These are phyloP conservation scores for Westerdykella sp. DNA, from an alignment of 2,329 filamentous ascomycete species.

Conservation along the genomic window DNA sequence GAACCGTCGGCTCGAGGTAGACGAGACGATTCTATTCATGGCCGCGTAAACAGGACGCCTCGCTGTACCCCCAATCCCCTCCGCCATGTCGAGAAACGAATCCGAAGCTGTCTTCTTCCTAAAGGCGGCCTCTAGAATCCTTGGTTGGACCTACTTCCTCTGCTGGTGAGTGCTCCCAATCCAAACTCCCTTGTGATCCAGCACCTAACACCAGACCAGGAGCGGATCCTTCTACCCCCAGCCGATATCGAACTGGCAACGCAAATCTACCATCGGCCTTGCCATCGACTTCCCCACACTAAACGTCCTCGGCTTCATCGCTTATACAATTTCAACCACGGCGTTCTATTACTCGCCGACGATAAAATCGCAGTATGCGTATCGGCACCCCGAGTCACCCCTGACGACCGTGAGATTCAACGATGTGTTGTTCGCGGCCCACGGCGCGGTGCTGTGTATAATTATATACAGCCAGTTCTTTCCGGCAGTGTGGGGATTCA, in stretches of 20 bases:
- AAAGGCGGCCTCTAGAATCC: constrained; percentile 27
- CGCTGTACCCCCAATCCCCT: no score
- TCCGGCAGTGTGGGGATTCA: constrained; percentile 68
- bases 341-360: constrained; percentile 72
- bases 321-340: constrained; percentile 69
- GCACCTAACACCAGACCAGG: constrained; percentile 41
- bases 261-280: constrained; percentile 72
- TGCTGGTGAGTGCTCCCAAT: constrained; percentile 18
- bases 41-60: no score
- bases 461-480: constrained; percentile 75
- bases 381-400: constrained; percentile 64
- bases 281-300: constrained; percentile 82
- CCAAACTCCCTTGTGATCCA: neutral
- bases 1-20: no score
- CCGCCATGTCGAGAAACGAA: constrained; percentile 11
- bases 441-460: constrained; percentile 67
- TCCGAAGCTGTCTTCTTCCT: constrained; percentile 25
- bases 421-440: constrained; percentile 80
- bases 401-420: constrained; percentile 83
- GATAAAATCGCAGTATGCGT: constrained; percentile 76
- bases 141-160: constrained; percentile 36
- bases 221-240: constrained; percentile 91
- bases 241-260: constrained; percentile 68
- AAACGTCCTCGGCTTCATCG: constrained; percentile 65
- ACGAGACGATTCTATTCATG: no score